Base-by-base conservation (phyloP, 75 land plant genomes). In the Pinus albicaulis region DNA sequence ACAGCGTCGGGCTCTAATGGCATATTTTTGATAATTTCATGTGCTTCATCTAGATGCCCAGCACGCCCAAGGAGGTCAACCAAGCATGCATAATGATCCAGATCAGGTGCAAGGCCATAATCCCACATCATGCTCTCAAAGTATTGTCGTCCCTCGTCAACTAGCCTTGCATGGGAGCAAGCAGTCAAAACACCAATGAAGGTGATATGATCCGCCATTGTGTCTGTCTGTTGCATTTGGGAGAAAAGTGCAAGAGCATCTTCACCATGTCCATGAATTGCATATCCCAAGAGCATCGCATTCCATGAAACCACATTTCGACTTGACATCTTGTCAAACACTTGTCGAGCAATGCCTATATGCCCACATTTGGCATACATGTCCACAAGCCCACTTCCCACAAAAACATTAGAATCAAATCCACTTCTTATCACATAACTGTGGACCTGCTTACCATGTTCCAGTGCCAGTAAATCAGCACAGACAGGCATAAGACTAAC, bases 241-340 rank as follows among this genome's bases (percentile, higher is more conserved):
- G 23, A 12, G 52, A 80, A 71, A 15, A 52, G 75, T 25, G n/a
- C 20, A 15, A 84, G 56, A 56, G 82, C 80, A n/a, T 60, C 74
- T 7, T 78, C 77, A 74, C 72, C 20, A 61, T 44, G 63, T 22
- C 80, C 80, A 38, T 31, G 34, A 24, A 58, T 71, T 58, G 17
- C 23, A 65, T 59, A 76, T 14, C 60, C 58, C 25, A 78, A 70
- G 12, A 76, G 71, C 19, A 81, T 55, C 1, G 78, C 82, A 58
- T 73, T 76, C 73, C 82, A 81, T 25, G 82, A 76, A 76, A 81
- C 74, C 20, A 76, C 79, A 72, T 81, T 79, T 24, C 26, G 82
- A n/a, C 3, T 53, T 11, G 31, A 31, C 61, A 76, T 80, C 25
- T 65, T 38, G 53, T 56, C 55, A 71, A 80, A 80, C 28, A 84